Evolutionary conservation across 495 filamentous ascomycete species (phyloP).

Genomic region (Trichocladium uniseriatum): DNA sequence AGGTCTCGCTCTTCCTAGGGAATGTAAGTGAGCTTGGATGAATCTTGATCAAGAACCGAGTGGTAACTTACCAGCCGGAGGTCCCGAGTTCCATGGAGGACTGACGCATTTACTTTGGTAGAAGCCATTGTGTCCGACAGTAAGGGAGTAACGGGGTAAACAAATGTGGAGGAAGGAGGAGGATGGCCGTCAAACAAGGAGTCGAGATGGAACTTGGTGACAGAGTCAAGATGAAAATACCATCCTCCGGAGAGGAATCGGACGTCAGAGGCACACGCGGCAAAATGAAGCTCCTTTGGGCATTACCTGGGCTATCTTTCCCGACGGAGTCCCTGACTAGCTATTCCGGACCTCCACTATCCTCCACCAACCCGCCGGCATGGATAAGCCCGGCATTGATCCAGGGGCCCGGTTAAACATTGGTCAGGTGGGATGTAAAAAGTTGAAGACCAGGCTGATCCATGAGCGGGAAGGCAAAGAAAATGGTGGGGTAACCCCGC

Average conservation of each 20-base stretch:
- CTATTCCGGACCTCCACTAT: too few species aligned
- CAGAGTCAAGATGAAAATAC: neutral
- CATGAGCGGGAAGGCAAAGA: too few species aligned
- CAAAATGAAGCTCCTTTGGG: too few species aligned
- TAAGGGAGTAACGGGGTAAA: neutral
- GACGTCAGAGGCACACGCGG: neutral
- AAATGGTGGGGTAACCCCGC: too few species aligned
- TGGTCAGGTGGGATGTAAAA: too few species aligned
- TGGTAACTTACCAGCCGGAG: conserved; percentile 48
- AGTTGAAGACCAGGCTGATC: too few species aligned
- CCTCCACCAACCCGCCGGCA: too few species aligned
- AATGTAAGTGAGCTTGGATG: neutral
- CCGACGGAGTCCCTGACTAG: too few species aligned
- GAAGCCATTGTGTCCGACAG: conserved; percentile 15
- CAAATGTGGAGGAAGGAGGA: neutral
- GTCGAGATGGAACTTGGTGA: too few species aligned
- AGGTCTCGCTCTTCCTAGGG: conserved; percentile 41
- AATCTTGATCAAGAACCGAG: neutral
- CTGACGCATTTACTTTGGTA: conserved; percentile 47
- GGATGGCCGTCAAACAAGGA: neutral
- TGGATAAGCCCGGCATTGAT: too few species aligned
- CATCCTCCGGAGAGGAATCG: neutral
- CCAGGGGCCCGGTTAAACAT: too few species aligned
- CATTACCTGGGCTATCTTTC: too few species aligned
- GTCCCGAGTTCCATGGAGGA: conserved; percentile 61